Evolutionary conservation across 2,329 filamentous ascomycete genomes (phyloP).

Genomic region (Aspergillus uvarum): DNA sequence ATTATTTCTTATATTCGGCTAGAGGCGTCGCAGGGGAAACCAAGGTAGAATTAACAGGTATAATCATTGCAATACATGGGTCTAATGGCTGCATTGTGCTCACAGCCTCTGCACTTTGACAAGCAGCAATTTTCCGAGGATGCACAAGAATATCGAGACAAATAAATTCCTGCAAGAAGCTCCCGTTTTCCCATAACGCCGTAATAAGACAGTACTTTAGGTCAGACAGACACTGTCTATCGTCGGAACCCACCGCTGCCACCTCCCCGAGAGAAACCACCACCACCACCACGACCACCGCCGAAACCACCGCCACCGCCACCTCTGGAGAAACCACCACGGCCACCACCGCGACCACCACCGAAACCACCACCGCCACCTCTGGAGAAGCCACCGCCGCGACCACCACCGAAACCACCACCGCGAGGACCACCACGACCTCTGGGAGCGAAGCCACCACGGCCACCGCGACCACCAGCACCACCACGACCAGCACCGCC

Average conservation of each 20-base stretch:
- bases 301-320: constrained; percentile 47
- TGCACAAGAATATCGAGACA: constrained; percentile 37
- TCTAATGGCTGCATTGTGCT: constrained; percentile 32
- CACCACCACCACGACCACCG: constrained; percentile 46
- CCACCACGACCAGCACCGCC: constrained; percentile 58
- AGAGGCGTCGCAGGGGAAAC: not conserved
- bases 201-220: constrained; percentile 39
- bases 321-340: constrained; percentile 41
- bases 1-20: too few relatives aligned
- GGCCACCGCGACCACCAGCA: constrained; percentile 44
- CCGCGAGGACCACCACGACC: constrained; percentile 54
- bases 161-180: constrained; percentile 39
- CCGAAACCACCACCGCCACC: constrained; percentile 40
- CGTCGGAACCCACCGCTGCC: constrained; percentile 27
- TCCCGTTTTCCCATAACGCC: constrained; percentile 46
- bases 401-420: constrained; percentile 41
- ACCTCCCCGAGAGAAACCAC: constrained; percentile 33
- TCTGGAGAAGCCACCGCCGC: constrained; percentile 38
- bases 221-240: constrained; percentile 28
- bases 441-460: constrained; percentile 50
- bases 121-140: constrained; percentile 35
- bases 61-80: constrained; percentile 20
- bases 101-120: constrained; percentile 30
- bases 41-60: constrained; percentile 2
- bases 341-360: constrained; percentile 52